Evolutionary conservation across 2,329 filamentous ascomycete species (phyloP).

Genomic region (Arthrobotrys sinensis): DNA sequence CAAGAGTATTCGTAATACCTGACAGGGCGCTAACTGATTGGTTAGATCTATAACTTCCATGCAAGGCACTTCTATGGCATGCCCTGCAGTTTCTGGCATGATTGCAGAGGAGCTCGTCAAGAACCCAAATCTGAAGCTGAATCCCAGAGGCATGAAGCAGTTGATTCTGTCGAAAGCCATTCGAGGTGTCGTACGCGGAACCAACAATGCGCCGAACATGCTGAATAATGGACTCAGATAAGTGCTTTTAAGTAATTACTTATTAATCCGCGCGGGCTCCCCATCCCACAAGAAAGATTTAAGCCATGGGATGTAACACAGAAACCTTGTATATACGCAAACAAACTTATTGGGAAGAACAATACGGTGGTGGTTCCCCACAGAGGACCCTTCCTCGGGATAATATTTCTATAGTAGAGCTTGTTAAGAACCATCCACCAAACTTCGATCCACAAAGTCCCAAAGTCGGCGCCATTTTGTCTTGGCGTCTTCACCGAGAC

Average conservation of each 20-base stretch:
- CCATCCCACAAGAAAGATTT: neutral
- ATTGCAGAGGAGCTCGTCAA: conserved; percentile 63
- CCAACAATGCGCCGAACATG: conserved; percentile 51
- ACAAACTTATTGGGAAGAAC: neutral
- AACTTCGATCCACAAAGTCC: neutral
- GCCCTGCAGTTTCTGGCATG: conserved; percentile 67
- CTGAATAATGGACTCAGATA: conserved; percentile 46
- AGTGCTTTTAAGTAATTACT: too few relatives aligned
- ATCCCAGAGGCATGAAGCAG: conserved; percentile 62
- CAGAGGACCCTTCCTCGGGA: neutral
- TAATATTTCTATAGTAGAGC: neutral
- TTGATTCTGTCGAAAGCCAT: conserved; percentile 43
- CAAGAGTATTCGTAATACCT: neutral
- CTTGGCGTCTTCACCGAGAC: conserved; percentile 19
- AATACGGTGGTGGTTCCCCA: conserved; percentile 5
- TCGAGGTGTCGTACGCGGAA: conserved; percentile 32
- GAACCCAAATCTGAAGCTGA: conserved; percentile 59
- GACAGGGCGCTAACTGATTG: conserved; percentile 14
- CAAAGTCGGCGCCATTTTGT: neutral
- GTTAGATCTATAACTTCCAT: conserved; percentile 70
- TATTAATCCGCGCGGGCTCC: too few relatives aligned
- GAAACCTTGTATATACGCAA: conserved; percentile 6
- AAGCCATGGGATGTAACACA: neutral
- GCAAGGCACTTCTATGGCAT: conserved; percentile 71
- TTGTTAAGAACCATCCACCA: neutral